phyloP scores from a whole-genome alignment of 768 basidiomycete genomes.

The Kwoniella heveanensis region DNA sequence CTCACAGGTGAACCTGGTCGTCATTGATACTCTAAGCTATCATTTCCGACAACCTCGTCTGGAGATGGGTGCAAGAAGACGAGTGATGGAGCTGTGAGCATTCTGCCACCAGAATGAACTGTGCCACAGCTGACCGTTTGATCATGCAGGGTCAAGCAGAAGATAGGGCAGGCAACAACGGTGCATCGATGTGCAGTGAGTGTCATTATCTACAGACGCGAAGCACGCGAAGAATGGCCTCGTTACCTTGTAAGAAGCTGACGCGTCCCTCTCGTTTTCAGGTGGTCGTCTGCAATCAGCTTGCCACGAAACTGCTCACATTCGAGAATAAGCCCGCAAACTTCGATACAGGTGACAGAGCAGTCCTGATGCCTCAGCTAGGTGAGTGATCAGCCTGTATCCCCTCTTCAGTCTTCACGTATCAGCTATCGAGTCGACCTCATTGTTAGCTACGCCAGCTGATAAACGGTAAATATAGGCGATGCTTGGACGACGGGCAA shows the following conservation, averaged over 20 bases:
- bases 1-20: slow-evolving; percentile 44
- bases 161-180: slow-evolving; percentile 49
- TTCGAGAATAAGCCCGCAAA: slow-evolving; percentile 52
- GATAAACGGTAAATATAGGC: slow-evolving; percentile 30
- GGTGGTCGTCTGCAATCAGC: slow-evolving; percentile 51
- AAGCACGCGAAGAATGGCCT: too few relatives aligned
- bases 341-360: slow-evolving; percentile 52
- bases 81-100: slow-evolving; percentile 50
- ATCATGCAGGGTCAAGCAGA: slow-evolving; percentile 42
- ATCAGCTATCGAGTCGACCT: neutral
- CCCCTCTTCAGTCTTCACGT: neutral
- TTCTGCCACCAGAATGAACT: neutral
- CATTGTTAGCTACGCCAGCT: neutral
- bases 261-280: too few relatives aligned
- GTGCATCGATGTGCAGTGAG: slow-evolving; percentile 48
- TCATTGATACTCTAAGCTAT: slow-evolving; percentile 53
- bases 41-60: slow-evolving; percentile 52
- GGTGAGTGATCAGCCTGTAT: slow-evolving; percentile 31
- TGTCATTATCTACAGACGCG: neutral
- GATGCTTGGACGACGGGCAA: slow-evolving; percentile 51
- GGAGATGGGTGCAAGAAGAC: slow-evolving; percentile 29
- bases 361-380: slow-evolving; percentile 54
- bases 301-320: slow-evolving; percentile 53
- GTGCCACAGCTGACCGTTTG: neutral
- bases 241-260: too few relatives aligned